Percentiles rank a stretch among this genome's conserved stretches.
Evolutionary conservation across 257 asterid genomes (phyloP).

Genomic region (Agastache rugosa): DNA sequence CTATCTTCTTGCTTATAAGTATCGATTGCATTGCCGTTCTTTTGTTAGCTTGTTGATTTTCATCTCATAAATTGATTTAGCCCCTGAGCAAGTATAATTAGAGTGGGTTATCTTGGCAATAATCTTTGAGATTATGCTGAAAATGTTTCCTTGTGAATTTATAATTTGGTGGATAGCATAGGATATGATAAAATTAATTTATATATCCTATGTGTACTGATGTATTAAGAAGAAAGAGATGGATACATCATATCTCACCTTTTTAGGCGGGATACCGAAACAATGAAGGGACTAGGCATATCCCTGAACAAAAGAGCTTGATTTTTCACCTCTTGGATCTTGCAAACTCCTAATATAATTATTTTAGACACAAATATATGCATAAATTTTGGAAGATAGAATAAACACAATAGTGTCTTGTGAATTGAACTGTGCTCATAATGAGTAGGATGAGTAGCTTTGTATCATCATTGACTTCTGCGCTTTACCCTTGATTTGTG

Average conservation of each 20-base stretch:
- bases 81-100: background rate
- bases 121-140: constrained; percentile 7
- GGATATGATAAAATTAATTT: background rate
- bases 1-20: background rate
- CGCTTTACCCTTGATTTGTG: constrained; percentile 12
- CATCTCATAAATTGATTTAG: background rate
- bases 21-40: background rate
- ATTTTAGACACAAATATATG: background rate
- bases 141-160: background rate
- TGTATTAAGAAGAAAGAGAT: background rate
- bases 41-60: background rate
- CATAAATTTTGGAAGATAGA: background rate
- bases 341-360: background rate
- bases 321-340: background rate
- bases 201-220: background rate
- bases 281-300: background rate
- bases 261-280: background rate
- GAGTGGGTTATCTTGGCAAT: background rate
- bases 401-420: background rate
- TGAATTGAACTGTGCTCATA: background rate
- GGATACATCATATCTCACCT: background rate
- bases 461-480: background rate
- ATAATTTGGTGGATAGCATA: background rate
- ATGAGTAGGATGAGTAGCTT: background rate
- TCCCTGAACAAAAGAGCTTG: background rate